Percentiles rank a stretch among this genome's conserved stretches.
Conservation (phyloP, 1,284 basidiomycete species). For the Volvariella surrecta region DNA sequence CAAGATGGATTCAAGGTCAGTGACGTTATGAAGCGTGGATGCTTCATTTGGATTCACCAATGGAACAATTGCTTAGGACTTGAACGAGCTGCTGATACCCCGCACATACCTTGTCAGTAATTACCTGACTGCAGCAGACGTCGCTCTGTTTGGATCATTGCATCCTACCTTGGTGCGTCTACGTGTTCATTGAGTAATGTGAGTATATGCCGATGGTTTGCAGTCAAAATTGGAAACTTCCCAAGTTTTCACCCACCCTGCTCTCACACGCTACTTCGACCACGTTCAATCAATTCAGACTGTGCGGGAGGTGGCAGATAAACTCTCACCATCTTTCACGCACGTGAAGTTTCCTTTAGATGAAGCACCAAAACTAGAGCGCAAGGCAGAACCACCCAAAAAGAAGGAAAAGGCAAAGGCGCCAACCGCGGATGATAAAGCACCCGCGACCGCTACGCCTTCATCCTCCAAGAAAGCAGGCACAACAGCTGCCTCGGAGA, state of each 20-base stretch:
- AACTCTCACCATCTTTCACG: conserved; percentile 48
- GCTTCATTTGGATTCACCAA: neutral
- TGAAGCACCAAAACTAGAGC: conserved; percentile 65
- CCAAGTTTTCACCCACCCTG: conserved; percentile 69
- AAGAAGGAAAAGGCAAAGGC: conserved; percentile 74
- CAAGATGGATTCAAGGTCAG: conserved; percentile 41
- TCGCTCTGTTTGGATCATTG: conserved; percentile 76
- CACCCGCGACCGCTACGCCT: conserved; percentile 19
- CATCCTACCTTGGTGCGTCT: conserved; percentile 68
- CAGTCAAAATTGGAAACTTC: conserved; percentile 61
- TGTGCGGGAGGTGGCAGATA: conserved; percentile 47
- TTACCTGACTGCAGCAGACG: conserved; percentile 80
- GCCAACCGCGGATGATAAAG: conserved; percentile 20
- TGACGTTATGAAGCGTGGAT: neutral
- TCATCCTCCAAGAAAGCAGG: conserved; percentile 29
- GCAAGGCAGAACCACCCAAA: conserved; percentile 66
- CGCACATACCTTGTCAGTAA: conserved; percentile 79
- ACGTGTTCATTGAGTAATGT: conserved; percentile 6
- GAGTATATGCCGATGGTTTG: conserved; percentile 9
- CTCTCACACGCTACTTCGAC: conserved; percentile 88
- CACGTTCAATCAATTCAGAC: conserved; percentile 73
- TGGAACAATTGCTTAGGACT: conserved; percentile 35
- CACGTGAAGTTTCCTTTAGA: conserved; percentile 65
- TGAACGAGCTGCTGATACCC: conserved; percentile 67
- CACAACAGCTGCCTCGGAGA: conserved; percentile 12